Conservation (phyloP, 1,139 yeast genomes). For the Blastobotrys arbuscula region DNA sequence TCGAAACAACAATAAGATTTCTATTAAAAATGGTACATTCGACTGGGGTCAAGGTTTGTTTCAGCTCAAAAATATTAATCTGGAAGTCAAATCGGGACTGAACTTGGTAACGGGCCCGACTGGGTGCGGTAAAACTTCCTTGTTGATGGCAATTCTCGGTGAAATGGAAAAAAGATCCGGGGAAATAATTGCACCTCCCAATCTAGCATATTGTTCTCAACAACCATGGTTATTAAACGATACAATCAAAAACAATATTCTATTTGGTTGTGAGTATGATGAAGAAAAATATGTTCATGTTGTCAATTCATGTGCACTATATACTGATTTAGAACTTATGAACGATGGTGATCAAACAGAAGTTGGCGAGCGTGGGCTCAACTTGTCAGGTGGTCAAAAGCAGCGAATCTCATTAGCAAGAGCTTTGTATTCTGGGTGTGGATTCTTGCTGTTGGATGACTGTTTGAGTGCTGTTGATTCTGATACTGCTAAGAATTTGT, state of each 20-base stretch:
- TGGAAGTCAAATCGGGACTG: slow-evolving; percentile 60
- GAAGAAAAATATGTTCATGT: slow-evolving; percentile 57
- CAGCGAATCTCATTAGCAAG: slow-evolving; percentile 94
- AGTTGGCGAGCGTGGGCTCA: slow-evolving; percentile 93
- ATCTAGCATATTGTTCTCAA: slow-evolving; percentile 87
- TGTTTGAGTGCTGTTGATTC: slow-evolving; percentile 75
- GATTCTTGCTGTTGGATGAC: slow-evolving; percentile 78
- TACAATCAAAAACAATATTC: slow-evolving; percentile 73
- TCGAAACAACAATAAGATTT: slow-evolving; percentile 58
- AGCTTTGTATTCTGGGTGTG: slow-evolving; percentile 86
- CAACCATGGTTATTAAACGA: slow-evolving; percentile 93
- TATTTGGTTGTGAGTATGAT: slow-evolving; percentile 63
- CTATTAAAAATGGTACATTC: slow-evolving; percentile 77
- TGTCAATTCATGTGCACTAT: slow-evolving; percentile 72
- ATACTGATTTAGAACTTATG: slow-evolving; percentile 70
- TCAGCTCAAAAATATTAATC: slow-evolving; percentile 41
- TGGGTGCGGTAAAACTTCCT: slow-evolving; percentile 93
- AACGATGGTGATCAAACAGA: slow-evolving; percentile 67
- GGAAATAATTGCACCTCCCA: no score
- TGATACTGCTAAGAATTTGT: slow-evolving; percentile 83
- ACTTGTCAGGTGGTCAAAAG: slow-evolving; percentile 95
- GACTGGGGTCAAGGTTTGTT: slow-evolving; percentile 49
- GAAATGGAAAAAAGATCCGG: no score
- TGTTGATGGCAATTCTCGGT: slow-evolving; percentile 83
- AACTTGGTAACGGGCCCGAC: slow-evolving; percentile 90